Conservation (phyloP, 106 monocot species). For the Dendrobium chrysotoxum region DNA sequence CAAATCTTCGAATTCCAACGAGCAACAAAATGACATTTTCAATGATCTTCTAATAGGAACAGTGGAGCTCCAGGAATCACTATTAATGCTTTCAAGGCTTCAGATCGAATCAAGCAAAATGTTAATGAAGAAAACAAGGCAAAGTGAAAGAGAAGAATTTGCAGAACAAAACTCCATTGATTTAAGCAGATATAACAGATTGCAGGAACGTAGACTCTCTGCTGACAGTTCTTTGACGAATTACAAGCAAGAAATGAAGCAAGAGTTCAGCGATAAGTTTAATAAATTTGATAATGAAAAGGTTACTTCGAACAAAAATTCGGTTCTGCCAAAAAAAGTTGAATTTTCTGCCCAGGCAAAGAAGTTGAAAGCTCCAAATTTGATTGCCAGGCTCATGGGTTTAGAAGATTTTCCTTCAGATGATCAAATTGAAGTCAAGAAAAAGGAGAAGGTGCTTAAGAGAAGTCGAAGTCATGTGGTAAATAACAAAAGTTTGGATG, state of each 20-base stretch:
- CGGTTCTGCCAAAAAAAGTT: conserved; percentile 2
- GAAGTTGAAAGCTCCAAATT: conserved; percentile 28
- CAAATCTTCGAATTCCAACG: conserved; percentile 12
- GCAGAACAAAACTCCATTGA: background rate
- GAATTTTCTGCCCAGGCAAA: no score
- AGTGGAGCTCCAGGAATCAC: conserved; percentile 62
- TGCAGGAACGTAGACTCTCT: no score
- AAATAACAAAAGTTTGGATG: conserved; percentile 20
- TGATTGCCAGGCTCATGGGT: conserved; percentile 73
- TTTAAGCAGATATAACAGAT: background rate
- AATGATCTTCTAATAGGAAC: conserved; percentile 44
- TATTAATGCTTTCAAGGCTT: conserved; percentile 47
- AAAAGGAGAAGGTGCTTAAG: conserved; percentile 8
- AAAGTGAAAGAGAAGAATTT: background rate
- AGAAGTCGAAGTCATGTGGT: background rate
- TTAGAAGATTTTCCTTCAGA: conserved; percentile 30
- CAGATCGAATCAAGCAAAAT: conserved; percentile 20
- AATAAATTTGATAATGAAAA: conserved; percentile 19
- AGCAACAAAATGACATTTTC: conserved; percentile 6
- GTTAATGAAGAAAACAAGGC: background rate
- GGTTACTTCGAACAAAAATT: conserved; percentile 20
- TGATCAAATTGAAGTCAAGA: background rate
- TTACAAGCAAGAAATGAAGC: conserved; percentile 34
- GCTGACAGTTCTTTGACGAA: conserved; percentile 10
- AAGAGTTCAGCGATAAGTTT: conserved; percentile 37